Percentiles rank a stretch among this genome's conserved stretches.
Conservation (phyloP, 495 filamentous ascomycete species). For the Annulohypoxylon stygium region DNA sequence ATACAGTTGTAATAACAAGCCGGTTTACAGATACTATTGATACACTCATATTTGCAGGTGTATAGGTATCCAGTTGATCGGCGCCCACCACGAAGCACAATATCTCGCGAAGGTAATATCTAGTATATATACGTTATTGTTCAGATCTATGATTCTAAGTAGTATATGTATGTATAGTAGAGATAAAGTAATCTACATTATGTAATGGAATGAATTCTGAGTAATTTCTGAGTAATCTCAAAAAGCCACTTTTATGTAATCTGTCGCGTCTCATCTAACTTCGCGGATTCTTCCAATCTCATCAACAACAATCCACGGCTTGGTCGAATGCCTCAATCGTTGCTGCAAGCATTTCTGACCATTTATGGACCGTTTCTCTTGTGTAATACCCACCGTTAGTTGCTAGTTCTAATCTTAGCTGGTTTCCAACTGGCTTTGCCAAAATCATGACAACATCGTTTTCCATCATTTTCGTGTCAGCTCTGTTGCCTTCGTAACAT, state of each 20-base stretch:
- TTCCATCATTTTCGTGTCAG: slow-evolving; percentile 17
- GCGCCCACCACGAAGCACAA: too few relatives aligned
- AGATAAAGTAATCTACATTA: not conserved
- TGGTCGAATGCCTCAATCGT: not conserved
- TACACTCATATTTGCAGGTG: too few relatives aligned
- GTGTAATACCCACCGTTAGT: slow-evolving; percentile 3
- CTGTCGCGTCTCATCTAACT: not conserved
- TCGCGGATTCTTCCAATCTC: not conserved
- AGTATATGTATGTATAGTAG: not conserved
- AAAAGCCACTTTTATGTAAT: not conserved
- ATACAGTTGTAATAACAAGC: too few relatives aligned
- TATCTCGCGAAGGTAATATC: not conserved
- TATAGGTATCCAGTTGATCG: too few relatives aligned
- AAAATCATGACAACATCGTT: slow-evolving; percentile 7
- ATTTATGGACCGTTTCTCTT: not conserved
- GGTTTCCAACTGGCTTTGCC: not conserved
- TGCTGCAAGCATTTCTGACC: not conserved
- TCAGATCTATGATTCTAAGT: not conserved
- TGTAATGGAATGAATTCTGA: not conserved
- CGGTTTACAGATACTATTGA: too few relatives aligned
- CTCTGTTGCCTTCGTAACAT: slow-evolving; percentile 4
- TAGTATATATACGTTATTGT: not conserved
- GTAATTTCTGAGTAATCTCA: not conserved
- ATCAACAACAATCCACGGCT: not conserved
- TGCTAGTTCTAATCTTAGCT: not conserved